A percentile compares a stretch with the other conserved stretches of the same genome.
phyloP scores from a whole-genome alignment of 371 early-diverging fungal species.

The Zychaea mexicana region DNA sequence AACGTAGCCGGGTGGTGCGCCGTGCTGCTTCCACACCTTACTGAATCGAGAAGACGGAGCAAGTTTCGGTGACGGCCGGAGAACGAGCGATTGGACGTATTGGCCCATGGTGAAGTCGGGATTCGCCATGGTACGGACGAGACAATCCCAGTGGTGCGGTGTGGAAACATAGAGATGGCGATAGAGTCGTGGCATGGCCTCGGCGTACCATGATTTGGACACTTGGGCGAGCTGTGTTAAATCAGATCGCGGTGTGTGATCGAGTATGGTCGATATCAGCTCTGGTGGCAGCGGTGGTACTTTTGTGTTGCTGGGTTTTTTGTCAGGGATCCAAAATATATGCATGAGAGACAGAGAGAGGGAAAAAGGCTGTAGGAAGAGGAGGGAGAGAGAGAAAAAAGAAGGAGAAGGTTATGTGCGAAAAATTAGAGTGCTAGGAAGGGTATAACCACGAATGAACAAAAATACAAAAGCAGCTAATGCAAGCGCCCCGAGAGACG shows the following conservation, averaged over 20 bases:
- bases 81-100: slow-evolving; percentile 25
- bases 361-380: too few species aligned
- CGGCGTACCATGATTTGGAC: slow-evolving; percentile 27
- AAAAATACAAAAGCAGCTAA: too few species aligned
- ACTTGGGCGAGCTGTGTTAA: slow-evolving; percentile 21
- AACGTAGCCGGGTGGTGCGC: slow-evolving; percentile 26
- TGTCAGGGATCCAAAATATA: neutral
- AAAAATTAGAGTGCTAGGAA: too few species aligned
- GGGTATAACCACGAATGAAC: too few species aligned
- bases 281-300: slow-evolving; percentile 29
- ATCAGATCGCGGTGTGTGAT: slow-evolving; percentile 27
- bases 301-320: neutral
- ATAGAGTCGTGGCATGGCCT: slow-evolving; percentile 37
- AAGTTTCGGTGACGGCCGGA: slow-evolving; percentile 35
- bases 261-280: slow-evolving; percentile 25
- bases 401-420: too few species aligned
- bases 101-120: neutral
- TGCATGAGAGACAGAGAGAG: neutral
- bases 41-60: slow-evolving; percentile 22
- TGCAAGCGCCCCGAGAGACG: too few species aligned
- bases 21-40: slow-evolving; percentile 18
- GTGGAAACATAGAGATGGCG: slow-evolving; percentile 34
- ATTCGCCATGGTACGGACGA: slow-evolving; percentile 17
- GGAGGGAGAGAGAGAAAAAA: too few species aligned
- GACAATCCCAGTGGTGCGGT: slow-evolving; percentile 27